Evolutionary conservation across 805 yeast species (phyloP).

Genomic region (Metschnikowia lachancei): DNA sequence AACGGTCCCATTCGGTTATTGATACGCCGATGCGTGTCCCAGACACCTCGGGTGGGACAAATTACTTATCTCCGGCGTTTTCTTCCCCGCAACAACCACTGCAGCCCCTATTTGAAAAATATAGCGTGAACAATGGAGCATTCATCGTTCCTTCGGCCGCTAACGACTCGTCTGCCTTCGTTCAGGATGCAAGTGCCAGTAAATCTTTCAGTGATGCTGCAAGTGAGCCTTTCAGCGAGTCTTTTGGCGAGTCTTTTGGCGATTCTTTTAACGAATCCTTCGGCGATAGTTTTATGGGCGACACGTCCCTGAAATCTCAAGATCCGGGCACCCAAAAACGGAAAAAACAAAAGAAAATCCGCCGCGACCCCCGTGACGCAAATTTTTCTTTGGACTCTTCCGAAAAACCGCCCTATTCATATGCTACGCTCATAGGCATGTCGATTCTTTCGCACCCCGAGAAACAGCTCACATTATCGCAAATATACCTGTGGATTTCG

Average conservation of each 20-base stretch:
- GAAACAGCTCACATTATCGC: slow-evolving; percentile 45
- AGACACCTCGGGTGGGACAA: slow-evolving; percentile 13
- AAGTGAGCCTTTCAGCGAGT: slow-evolving; percentile 9
- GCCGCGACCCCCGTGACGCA: slow-evolving; percentile 30
- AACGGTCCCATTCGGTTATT: slow-evolving; percentile 16
- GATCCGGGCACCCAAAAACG: slow-evolving; percentile 8
- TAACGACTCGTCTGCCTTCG: slow-evolving; percentile 12
- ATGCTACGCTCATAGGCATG: slow-evolving; percentile 91
- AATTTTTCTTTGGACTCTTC: slow-evolving; percentile 50
- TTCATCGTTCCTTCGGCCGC: slow-evolving; percentile 18
- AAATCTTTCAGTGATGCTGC: slow-evolving; percentile 6
- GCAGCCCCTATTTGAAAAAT: slow-evolving; percentile 12
- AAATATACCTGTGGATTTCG: slow-evolving; percentile 90
- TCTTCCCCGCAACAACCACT: slow-evolving; percentile 47
- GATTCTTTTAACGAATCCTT: not conserved
- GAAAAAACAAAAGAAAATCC: slow-evolving; percentile 29
- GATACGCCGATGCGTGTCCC: slow-evolving; percentile 22
- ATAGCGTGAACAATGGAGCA: slow-evolving; percentile 1
- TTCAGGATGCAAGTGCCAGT: slow-evolving; percentile 5
- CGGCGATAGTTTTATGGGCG: not conserved
- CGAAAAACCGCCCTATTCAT: slow-evolving; percentile 87
- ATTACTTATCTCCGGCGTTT: slow-evolving; percentile 43
- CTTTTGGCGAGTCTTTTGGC: not conserved
- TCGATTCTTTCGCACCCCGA: slow-evolving; percentile 80
- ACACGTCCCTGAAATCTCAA: not conserved